These are phyloP conservation scores for Sporobolomyces phaffii DNA, from an alignment of 768 basidiomycete genomes.

Conservation along the genomic window DNA sequence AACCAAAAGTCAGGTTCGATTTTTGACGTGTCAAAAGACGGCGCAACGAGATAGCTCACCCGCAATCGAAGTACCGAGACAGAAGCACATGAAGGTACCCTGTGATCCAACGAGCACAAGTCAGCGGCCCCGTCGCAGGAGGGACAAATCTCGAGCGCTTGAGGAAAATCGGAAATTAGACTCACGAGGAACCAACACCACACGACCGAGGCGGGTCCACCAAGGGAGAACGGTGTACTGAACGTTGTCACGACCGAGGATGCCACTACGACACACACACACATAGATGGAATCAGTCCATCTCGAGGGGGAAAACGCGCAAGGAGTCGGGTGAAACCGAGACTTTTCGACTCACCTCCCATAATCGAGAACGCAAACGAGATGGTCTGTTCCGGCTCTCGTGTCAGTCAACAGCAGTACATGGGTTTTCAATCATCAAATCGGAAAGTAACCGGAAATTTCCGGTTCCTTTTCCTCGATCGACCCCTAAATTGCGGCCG, in stretches of 20 bases:
- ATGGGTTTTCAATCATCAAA: neutral
- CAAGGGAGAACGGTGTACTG: slow-evolving; percentile 48
- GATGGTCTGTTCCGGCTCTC: slow-evolving; percentile 41
- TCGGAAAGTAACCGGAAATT: neutral
- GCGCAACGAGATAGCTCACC: slow-evolving; percentile 19
- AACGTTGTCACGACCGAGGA: slow-evolving; percentile 48
- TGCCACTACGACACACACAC: slow-evolving; percentile 27
- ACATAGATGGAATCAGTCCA: neutral
- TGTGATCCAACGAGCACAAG: neutral
- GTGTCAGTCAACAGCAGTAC: neutral
- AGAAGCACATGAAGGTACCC: slow-evolving; percentile 39
- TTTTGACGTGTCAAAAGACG: no score
- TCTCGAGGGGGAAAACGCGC: neutral
- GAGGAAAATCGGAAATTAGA: no score
- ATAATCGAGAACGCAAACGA: slow-evolving; percentile 45
- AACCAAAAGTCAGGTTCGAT: neutral
- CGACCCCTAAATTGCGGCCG: no score
- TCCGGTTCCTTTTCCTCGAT: no score
- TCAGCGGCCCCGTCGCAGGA: no score
- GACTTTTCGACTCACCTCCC: slow-evolving; percentile 16
- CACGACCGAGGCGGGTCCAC: slow-evolving; percentile 48
- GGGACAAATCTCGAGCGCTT: no score
- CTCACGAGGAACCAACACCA: slow-evolving; percentile 49
- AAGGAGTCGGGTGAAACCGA: neutral
- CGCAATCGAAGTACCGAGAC: slow-evolving; percentile 36